Conservation (phyloP, 768 basidiomycete species). For the Tylopilus rubrobrunneus region DNA sequence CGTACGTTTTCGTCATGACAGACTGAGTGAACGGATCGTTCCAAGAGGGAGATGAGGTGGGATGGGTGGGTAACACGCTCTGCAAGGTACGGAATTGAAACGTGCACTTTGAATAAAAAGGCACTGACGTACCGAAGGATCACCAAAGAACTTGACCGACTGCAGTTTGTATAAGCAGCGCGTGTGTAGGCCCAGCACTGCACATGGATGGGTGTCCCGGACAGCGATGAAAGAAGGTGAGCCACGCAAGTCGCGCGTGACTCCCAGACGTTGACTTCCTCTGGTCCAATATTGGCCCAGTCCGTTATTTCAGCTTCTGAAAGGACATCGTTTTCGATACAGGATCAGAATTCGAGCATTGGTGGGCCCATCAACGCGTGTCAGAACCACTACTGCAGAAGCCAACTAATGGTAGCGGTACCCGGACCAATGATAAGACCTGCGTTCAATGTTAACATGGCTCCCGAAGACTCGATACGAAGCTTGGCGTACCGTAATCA, state of each 20-base stretch:
- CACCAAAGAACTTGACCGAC: background rate
- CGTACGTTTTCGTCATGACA: background rate
- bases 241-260: background rate
- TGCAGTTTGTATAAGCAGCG: background rate
- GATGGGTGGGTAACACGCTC: background rate
- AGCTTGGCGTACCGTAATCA: slow-evolving; percentile 44
- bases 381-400: slow-evolving; percentile 27
- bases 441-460: slow-evolving; percentile 22
- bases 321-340: background rate
- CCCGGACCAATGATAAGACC: slow-evolving; percentile 58
- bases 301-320: background rate
- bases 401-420: slow-evolving; percentile 51
- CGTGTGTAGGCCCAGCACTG: background rate
- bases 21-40: background rate
- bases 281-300: too few species aligned
- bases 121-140: background rate
- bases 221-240: background rate
- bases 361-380: slow-evolving; percentile 49
- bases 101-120: background rate
- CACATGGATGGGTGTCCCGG: background rate
- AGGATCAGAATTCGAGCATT: background rate
- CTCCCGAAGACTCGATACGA: background rate
- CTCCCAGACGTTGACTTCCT: background rate
- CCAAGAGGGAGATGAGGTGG: background rate
- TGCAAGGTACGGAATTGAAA: background rate